Base-by-base conservation (phyloP, 2,329 filamentous ascomycete species). In the Bertia moriformis region DNA sequence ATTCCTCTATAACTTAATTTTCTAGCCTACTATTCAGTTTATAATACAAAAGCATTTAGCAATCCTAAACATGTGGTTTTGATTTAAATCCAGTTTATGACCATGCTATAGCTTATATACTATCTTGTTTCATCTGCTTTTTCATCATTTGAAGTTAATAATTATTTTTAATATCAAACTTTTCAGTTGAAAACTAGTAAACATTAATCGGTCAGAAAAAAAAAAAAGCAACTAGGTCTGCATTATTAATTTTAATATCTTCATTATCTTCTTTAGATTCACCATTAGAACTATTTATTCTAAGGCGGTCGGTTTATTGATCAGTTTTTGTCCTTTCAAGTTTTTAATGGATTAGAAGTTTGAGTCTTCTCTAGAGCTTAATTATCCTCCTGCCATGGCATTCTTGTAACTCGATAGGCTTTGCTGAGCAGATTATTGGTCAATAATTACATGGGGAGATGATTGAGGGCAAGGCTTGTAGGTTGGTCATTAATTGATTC, bases 91-190 rank as follows among this genome's bases (percentile, higher is more conserved):
- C n/a, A 29, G 24, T n/a, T 29, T 29, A 29, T 29, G n/a, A 10
- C n/a, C 10, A 29, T 29, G n/a, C 10, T 29, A 29, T 29, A 29
- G 24, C 10, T 29, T 29, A 10, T 29, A 29, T 10, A 29, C 24
- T 29, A 29, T 29, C 24, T n/a, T 29, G n/a, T n/a, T 29, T 29
- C n/a, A 29, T 10, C n/a, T 19, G 12, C 20, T 38, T 20, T 38
- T 40, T 13, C 14, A 33, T 12, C 24, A 38, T 32, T n/a, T 19
- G 33, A 39, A 19, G 22, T 40, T 42, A 40, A 38, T 19, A 33
- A 19, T 20, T 19, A 19, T 38, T 19, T 39, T 4, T 39, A 39
- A 22, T 22, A 32, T 18, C 10, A 7, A 37, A 27, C 38, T 13
- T 4, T 20, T 38, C 22, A 27, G 29, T 37, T 24, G 35, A 5